phyloP scores from a whole-genome alignment of 495 filamentous ascomycete species.

The Stereocaulon alpinum region DNA sequence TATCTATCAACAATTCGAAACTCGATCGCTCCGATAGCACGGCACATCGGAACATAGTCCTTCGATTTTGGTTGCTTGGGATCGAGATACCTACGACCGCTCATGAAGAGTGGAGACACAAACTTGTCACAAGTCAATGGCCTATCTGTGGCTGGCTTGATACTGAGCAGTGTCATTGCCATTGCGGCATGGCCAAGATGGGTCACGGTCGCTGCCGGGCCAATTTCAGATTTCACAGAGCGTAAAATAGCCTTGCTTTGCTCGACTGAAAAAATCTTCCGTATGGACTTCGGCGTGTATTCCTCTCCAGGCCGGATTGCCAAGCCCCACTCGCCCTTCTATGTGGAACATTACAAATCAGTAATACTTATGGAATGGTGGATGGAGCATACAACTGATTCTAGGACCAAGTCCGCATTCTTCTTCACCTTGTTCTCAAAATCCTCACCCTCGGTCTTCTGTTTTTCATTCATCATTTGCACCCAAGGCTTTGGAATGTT shows the following conservation, averaged over 20 bases:
- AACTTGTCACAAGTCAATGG: neutral
- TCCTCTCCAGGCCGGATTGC: neutral
- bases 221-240: neutral
- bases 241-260: constrained; percentile 3
- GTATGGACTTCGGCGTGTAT: constrained; percentile 7
- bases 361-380: no score
- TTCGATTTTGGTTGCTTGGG: neutral
- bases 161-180: constrained; percentile 5
- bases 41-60: neutral
- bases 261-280: neutral
- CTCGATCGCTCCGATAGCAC: neutral
- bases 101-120: constrained; percentile 8
- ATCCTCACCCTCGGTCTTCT: neutral
- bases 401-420: neutral
- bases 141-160: neutral
- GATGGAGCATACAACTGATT: neutral
- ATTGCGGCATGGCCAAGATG: constrained; percentile 10
- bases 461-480: constrained; percentile 1
- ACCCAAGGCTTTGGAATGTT: constrained; percentile 8
- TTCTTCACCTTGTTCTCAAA: constrained; percentile 1
- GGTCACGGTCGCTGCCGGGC: neutral
- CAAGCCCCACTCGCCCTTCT: constrained; percentile 10
- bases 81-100: constrained; percentile 7
- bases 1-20: constrained; percentile 4
- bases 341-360: neutral